Conservation (phyloP, 352 stramenopile species). For the Pythium grandisporangium region DNA sequence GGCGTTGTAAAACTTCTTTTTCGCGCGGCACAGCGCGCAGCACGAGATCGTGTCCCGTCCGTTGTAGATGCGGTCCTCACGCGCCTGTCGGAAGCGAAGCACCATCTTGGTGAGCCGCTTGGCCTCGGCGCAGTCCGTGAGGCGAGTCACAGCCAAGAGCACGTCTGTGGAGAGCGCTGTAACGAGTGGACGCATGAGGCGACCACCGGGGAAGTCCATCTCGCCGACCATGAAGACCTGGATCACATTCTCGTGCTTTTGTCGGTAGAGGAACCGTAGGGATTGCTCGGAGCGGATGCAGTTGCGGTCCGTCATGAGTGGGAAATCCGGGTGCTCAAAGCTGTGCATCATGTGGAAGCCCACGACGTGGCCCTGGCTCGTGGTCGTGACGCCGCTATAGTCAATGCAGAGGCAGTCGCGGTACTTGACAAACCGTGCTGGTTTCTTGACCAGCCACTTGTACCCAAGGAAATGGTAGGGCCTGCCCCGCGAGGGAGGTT, state of each 20-base stretch:
- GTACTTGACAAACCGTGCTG: conserved; percentile 34
- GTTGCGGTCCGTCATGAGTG: conserved; percentile 33
- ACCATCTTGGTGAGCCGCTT: conserved; percentile 49
- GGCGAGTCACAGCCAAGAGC: conserved; percentile 30
- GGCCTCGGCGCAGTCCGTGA: conserved; percentile 41
- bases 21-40: conserved; percentile 23
- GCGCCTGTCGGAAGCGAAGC: conserved; percentile 14
- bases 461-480: conserved; percentile 58
- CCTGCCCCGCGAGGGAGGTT: conserved; percentile 24
- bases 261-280: conserved; percentile 43
- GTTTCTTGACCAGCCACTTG: conserved; percentile 57
- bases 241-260: conserved; percentile 35
- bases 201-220: conserved; percentile 26
- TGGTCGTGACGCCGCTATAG: conserved; percentile 33
- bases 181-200: conserved; percentile 25
- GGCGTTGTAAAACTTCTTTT: conserved; percentile 25
- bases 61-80: conserved; percentile 17
- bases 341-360: conserved; percentile 68
- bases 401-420: conserved; percentile 54
- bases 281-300: conserved; percentile 42
- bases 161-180: conserved; percentile 30
- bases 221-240: conserved; percentile 59
- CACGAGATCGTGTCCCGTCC: too few relatives aligned
- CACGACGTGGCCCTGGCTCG: conserved; percentile 26
- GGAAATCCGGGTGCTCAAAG: conserved; percentile 49